Percentiles rank a stretch among this genome's conserved stretches.
Evolutionary conservation across 495 filamentous ascomycete genomes (phyloP).

Genomic region (Recurvomyces mirabilis): DNA sequence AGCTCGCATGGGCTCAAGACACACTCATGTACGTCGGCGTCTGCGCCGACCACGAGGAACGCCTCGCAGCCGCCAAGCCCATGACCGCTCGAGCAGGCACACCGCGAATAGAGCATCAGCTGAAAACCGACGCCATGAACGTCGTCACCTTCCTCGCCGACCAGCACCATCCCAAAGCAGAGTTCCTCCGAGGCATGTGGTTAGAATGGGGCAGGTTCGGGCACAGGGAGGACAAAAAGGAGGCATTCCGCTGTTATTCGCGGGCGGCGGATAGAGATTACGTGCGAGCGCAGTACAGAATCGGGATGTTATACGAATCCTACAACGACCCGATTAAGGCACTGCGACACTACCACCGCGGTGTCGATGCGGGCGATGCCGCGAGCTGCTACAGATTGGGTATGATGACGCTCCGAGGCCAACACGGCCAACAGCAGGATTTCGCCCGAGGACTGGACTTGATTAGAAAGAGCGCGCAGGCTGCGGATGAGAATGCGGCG

Average conservation of each 20-base stretch:
- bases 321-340: conserved; percentile 86
- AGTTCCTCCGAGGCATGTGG: conserved; percentile 95
- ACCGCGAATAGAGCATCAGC: conserved; percentile 74
- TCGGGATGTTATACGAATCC: conserved; percentile 95
- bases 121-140: conserved; percentile 79
- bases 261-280: conserved; percentile 82
- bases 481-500: conserved; percentile 91
- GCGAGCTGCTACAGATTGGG: conserved; percentile 92
- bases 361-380: conserved; percentile 68
- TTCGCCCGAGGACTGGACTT: conserved; percentile 66
- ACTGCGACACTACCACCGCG: conserved; percentile 74
- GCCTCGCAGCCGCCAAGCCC: conserved; percentile 51
- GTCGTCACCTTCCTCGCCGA: conserved; percentile 81
- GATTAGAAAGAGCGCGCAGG: conserved; percentile 70
- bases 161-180: conserved; percentile 85
- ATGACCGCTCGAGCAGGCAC: conserved; percentile 54
- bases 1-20: conserved; percentile 93
- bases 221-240: conserved; percentile 76
- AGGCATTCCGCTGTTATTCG: conserved; percentile 77
- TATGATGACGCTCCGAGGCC: conserved; percentile 94
- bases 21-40: conserved; percentile 81
- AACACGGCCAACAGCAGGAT: conserved; percentile 79
- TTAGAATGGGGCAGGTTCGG: conserved; percentile 96
- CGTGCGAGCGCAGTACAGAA: conserved; percentile 88
- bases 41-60: conserved; percentile 55